phyloP scores from a whole-genome alignment of 176 grass and related monocot species.

The Aegilops sharonensis region DNA sequence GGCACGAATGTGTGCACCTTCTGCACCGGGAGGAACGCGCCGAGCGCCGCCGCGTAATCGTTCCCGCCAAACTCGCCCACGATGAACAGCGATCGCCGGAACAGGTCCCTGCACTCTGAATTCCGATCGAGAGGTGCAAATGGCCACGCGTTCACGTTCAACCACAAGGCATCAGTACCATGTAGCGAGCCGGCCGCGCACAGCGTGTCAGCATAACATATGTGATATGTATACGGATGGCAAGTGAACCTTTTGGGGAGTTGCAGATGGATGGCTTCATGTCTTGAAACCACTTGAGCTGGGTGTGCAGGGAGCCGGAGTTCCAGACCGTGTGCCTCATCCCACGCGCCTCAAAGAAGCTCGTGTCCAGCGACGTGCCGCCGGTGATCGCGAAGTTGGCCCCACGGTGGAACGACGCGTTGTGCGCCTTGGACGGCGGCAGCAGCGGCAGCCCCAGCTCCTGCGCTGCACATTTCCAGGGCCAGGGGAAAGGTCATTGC shows the following conservation, averaged over 20 bases:
- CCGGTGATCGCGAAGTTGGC: conserved; percentile 60
- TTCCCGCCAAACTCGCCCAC: conserved; percentile 95
- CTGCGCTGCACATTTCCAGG: conserved; percentile 29
- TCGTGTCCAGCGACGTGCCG: conserved; percentile 46
- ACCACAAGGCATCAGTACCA: neutral
- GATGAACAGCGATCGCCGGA: conserved; percentile 80
- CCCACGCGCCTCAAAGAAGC: conserved; percentile 43
- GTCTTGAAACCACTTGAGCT: conserved; percentile 50
- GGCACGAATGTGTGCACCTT: conserved; percentile 53
- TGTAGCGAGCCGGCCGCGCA: neutral
- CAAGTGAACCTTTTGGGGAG: conserved; percentile 42
- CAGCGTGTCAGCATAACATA: neutral
- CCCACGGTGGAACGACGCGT: conserved; percentile 27
- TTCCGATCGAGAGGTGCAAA: too few species aligned
- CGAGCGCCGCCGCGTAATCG: conserved; percentile 76
- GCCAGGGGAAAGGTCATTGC: too few species aligned
- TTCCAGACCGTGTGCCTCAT: conserved; percentile 20
- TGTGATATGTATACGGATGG: neutral
- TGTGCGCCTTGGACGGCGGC: conserved; percentile 39
- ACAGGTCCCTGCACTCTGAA: conserved; percentile 58
- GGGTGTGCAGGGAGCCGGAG: conserved; percentile 42
- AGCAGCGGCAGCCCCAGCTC: conserved; percentile 36
- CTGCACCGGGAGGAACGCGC: conserved; percentile 54
- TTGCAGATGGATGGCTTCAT: conserved; percentile 59
- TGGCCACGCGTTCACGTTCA: too few species aligned